Base-by-base conservation (phyloP, 306 rosid genomes). In the Citrullus colocynthis region DNA sequence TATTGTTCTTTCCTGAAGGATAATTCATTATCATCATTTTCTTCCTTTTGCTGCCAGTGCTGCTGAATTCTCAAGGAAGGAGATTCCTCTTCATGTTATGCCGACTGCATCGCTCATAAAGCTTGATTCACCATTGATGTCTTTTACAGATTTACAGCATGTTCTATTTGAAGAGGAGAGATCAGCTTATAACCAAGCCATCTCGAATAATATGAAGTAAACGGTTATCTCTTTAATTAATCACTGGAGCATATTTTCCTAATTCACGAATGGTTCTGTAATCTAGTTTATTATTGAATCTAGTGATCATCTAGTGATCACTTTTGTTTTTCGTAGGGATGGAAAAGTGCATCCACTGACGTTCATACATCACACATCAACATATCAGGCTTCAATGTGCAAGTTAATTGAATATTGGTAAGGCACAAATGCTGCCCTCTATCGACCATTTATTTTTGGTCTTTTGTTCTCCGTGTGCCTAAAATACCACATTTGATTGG, bases 361-460 rank as follows among this genome's bases (percentile, higher is more conserved):
- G 72, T 96, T 86, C 85, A 82, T 96, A 83, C 98, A 96, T 82
- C 98, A 96, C 84, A 84, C 99, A 42, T 92, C 99, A 78, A 96
- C 96, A 39, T 96, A 96, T 83, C 98, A 96, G 84, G 91, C 99
- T 87, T 96, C 99, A 76, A 83, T 96, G 88, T 92, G 99, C 98
- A 96, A 96, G 81, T 84, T 96, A 80, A 96, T 96, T 51, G 98
- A 96, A 83, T 91, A 91, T 85, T 96, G 99, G 99, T 96, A 39
- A 89, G 97, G 62, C 62, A 80, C 76, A 74, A 48, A 63, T 67
- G 64, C 62, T 78, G 80, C 76, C 78, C 34, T 45, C 28, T 81
- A 28, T 75, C 76, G 9, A 32, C 71, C 73, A 3, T 76, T 80
- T 34, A 34, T 69, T 20, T 44, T 6, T 41, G n/a, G 3, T 42